Conservation (phyloP, 305 asterid species). For the Fraxinus latifolia region DNA sequence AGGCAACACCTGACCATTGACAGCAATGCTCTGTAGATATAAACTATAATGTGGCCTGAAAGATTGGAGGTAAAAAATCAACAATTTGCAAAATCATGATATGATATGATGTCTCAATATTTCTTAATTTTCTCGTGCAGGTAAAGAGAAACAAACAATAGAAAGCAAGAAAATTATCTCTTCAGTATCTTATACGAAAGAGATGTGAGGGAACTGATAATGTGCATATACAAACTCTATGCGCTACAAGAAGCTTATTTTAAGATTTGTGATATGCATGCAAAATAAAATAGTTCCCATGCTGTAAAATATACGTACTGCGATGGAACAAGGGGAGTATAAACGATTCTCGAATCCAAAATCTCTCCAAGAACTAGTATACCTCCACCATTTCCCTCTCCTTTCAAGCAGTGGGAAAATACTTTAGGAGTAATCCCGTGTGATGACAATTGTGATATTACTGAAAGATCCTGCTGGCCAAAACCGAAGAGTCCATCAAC, state of each 20-base stretch:
- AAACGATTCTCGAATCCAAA: slow-evolving; percentile 80
- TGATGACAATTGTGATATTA: slow-evolving; percentile 75
- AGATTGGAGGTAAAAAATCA: slow-evolving; percentile 26
- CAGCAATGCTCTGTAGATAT: slow-evolving; percentile 82
- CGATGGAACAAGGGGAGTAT: slow-evolving; percentile 89
- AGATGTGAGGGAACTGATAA: slow-evolving; percentile 12
- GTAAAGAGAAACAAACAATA: slow-evolving; percentile 6
- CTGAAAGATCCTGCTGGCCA: slow-evolving; percentile 76
- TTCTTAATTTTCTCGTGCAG: slow-evolving; percentile 6
- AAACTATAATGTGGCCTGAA: slow-evolving; percentile 91
- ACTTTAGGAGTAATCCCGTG: slow-evolving; percentile 73
- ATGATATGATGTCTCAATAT: slow-evolving; percentile 9
- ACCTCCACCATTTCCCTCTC: slow-evolving; percentile 88
- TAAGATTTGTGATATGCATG: background rate
- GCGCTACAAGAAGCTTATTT: background rate
- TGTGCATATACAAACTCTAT: background rate
- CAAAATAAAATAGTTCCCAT: slow-evolving; percentile 19
- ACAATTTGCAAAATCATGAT: slow-evolving; percentile 5
- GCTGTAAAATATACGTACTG: slow-evolving; percentile 65
- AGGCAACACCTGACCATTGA: slow-evolving; percentile 72
- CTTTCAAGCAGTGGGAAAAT: slow-evolving; percentile 87
- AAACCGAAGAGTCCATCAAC: slow-evolving; percentile 91
- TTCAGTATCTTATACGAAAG: background rate
- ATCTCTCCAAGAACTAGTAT: slow-evolving; percentile 90
- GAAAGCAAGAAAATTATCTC: slow-evolving; percentile 19